These are phyloP conservation scores for Ceratobasidium sp. DNA, from an alignment of 1,284 basidiomycete species.

Conservation along the genomic window DNA sequence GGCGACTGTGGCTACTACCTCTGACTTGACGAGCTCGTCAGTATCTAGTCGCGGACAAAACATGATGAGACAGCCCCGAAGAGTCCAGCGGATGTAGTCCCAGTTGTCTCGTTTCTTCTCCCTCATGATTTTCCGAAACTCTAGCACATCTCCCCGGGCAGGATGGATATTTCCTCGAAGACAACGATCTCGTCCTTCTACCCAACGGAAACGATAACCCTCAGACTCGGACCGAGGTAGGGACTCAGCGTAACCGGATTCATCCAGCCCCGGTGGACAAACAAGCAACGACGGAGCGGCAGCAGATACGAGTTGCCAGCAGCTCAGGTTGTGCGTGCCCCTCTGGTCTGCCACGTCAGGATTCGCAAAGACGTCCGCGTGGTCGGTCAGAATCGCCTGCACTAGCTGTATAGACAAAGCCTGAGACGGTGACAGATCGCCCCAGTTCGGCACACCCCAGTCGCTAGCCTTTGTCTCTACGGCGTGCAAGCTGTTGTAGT, in stretches of 20 bases:
- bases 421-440: conserved; percentile 15
- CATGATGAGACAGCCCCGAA: conserved; percentile 22
- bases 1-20: background rate
- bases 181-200: background rate
- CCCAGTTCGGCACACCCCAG: conserved; percentile 6
- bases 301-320: conserved; percentile 15
- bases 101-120: background rate
- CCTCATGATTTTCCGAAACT: background rate
- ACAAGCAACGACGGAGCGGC: background rate
- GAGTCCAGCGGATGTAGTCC: conserved; percentile 13
- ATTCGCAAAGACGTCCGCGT: background rate
- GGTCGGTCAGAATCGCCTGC: background rate
- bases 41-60: conserved; percentile 30
- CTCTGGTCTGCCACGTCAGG: background rate
- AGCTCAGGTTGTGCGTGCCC: background rate
- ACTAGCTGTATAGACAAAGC: background rate
- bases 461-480: background rate
- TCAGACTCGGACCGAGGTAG: no score
- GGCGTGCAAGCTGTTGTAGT: background rate
- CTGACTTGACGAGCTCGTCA: background rate
- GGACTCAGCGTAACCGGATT: background rate
- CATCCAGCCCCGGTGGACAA: background rate
- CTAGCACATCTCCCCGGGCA: no score
- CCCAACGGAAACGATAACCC: no score
- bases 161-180: background rate